These are phyloP conservation scores for Juglanconis sp. DNA, from an alignment of 2,329 filamentous ascomycete species.

Conservation along the genomic window DNA sequence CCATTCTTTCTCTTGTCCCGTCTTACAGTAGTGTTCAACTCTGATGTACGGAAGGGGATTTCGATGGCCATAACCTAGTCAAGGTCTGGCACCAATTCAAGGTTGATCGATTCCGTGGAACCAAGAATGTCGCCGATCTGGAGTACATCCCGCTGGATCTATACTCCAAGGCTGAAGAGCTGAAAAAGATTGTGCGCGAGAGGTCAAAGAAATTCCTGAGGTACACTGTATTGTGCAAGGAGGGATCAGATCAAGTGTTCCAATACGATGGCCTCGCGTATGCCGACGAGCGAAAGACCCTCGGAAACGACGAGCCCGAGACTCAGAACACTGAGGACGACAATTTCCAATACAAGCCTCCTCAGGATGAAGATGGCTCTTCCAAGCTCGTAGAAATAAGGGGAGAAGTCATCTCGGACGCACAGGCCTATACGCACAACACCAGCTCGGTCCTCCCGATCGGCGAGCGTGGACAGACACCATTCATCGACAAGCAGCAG, in stretches of 20 bases:
- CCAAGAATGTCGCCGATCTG: constrained; percentile 19
- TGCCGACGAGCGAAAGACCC: constrained; percentile 1
- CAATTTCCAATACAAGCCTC: not conserved
- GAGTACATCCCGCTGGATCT: constrained; percentile 11
- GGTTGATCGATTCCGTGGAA: constrained; percentile 16
- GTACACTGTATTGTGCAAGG: constrained; percentile 5
- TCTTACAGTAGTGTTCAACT: no score
- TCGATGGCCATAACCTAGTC: constrained; percentile 16
- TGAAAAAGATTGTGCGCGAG: not conserved
- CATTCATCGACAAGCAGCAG: not conserved
- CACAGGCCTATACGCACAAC: not conserved
- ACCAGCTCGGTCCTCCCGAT: not conserved
- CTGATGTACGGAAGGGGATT: constrained; percentile 1
- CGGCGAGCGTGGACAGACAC: not conserved
- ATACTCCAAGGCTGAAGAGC: constrained; percentile 1
- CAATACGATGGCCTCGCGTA: constrained; percentile 4
- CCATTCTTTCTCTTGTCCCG: no score
- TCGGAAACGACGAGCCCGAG: not conserved
- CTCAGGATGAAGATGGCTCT: not conserved
- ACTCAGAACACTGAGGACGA: not conserved
- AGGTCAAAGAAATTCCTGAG: constrained; percentile 10
- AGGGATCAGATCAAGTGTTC: not conserved
- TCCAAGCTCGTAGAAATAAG: constrained; percentile 3
- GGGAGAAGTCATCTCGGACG: constrained; percentile 16
- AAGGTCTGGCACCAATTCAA: constrained; percentile 16